Evolutionary conservation across 805 yeast genomes (phyloP).

Genomic region (Yarrowia hollandica): DNA sequence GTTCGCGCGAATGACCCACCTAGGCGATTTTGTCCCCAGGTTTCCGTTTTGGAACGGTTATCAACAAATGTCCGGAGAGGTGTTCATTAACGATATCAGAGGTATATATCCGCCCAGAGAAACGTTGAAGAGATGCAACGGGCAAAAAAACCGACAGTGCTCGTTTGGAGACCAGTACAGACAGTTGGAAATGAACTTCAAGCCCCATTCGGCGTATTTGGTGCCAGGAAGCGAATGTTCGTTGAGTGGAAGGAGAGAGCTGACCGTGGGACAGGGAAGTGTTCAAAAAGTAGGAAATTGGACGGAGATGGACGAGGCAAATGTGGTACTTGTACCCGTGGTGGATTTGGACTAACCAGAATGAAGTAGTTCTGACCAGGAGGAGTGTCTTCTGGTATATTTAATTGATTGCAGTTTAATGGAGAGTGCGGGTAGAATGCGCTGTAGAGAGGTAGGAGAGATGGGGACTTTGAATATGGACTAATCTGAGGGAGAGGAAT

Average conservation of each 20-base stretch:
- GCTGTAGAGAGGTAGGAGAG: too few relatives aligned
- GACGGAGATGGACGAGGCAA: background rate
- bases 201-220: constrained; percentile 16
- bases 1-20: background rate
- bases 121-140: background rate
- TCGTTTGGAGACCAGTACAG: constrained; percentile 21
- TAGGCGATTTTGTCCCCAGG: constrained; percentile 2
- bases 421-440: too few relatives aligned
- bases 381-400: too few relatives aligned
- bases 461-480: too few relatives aligned
- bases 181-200: constrained; percentile 16
- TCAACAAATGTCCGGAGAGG: constrained; percentile 25
- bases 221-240: constrained; percentile 25
- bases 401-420: too few relatives aligned
- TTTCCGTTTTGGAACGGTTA: constrained; percentile 24
- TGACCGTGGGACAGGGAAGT: background rate
- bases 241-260: background rate
- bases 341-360: constrained; percentile 3
- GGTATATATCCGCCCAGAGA: constrained; percentile 5
- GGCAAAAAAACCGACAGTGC: constrained; percentile 5
- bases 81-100: constrained; percentile 5
- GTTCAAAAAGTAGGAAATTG: background rate
- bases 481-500: too few relatives aligned
- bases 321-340: background rate
- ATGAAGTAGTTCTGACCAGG: too few relatives aligned